These are phyloP conservation scores for Boletales sp. DNA, from an alignment of 768 basidiomycete genomes.

Conservation along the genomic window DNA sequence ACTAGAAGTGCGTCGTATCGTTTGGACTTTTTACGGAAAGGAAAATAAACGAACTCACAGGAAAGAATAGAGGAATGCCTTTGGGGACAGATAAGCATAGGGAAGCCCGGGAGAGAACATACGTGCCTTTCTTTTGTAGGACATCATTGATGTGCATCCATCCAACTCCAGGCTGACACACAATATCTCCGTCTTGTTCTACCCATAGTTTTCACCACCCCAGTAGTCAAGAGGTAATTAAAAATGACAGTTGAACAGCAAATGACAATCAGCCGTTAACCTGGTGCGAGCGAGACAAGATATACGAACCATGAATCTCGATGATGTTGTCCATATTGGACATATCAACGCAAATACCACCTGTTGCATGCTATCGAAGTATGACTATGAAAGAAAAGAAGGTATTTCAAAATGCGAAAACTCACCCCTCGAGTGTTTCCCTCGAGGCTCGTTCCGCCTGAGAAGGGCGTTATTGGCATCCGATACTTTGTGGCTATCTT, in stretches of 20 bases:
- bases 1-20: slow-evolving; percentile 33
- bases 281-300: background rate
- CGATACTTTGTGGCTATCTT: slow-evolving; percentile 68
- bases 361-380: slow-evolving; percentile 24
- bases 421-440: slow-evolving; percentile 68
- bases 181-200: slow-evolving; percentile 70
- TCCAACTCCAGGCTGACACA: slow-evolving; percentile 68
- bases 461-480: slow-evolving; percentile 77
- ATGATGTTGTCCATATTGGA: slow-evolving; percentile 77
- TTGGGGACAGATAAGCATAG: background rate
- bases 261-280: background rate
- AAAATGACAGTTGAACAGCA: background rate
- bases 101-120: background rate
- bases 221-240: no score
- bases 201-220: background rate
- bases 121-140: slow-evolving; percentile 55
- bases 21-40: background rate
- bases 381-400: background rate
- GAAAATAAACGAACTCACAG: slow-evolving; percentile 40
- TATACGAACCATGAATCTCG: slow-evolving; percentile 58
- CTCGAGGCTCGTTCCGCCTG: slow-evolving; percentile 80
- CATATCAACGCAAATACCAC: slow-evolving; percentile 80
- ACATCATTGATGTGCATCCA: slow-evolving; percentile 75
- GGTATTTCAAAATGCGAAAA: background rate
- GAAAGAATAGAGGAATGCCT: slow-evolving; percentile 83